These are phyloP conservation scores for Nyctanthes arbortristis DNA, from an alignment of 257 asterid species.

Conservation along the genomic window DNA sequence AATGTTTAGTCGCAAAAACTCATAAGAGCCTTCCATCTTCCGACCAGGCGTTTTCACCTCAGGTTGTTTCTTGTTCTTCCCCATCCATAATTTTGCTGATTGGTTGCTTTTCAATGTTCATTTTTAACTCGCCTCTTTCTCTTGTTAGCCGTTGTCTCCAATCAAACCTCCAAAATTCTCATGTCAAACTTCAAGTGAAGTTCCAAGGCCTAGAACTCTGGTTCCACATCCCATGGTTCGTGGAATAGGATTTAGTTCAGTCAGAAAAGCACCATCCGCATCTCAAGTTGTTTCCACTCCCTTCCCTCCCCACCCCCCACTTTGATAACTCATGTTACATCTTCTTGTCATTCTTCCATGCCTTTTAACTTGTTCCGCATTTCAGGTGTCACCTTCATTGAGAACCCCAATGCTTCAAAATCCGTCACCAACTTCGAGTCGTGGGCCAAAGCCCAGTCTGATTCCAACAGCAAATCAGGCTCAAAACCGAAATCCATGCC, in stretches of 20 bases:
- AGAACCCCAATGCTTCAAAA: background rate
- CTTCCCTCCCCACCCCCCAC: background rate
- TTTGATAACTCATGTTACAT: background rate
- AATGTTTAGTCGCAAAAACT: background rate
- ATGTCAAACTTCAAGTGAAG: constrained; percentile 5
- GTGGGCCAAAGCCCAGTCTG: background rate
- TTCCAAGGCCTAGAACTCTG: background rate
- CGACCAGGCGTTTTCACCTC: background rate
- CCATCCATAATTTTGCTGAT: background rate
- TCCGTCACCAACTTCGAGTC: constrained; percentile 8
- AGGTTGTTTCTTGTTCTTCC: background rate
- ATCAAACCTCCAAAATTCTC: background rate
- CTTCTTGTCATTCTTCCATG: background rate
- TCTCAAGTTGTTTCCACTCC: constrained; percentile 1
- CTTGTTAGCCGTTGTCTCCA: constrained; percentile 26
- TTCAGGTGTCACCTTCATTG: constrained; percentile 11
- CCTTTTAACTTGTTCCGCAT: background rate
- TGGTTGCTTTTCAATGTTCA: background rate
- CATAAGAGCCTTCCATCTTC: background rate
- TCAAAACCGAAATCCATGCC: constrained; percentile 3
- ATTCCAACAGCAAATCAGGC: background rate
- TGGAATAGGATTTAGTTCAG: constrained; percentile 14
- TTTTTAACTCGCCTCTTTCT: background rate
- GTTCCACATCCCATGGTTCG: constrained; percentile 1
- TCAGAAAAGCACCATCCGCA: background rate